A percentile compares a stretch with the other conserved stretches of the same genome.
phyloP scores from a whole-genome alignment of 1,284 basidiomycete species.

The Flammula alnicola region DNA sequence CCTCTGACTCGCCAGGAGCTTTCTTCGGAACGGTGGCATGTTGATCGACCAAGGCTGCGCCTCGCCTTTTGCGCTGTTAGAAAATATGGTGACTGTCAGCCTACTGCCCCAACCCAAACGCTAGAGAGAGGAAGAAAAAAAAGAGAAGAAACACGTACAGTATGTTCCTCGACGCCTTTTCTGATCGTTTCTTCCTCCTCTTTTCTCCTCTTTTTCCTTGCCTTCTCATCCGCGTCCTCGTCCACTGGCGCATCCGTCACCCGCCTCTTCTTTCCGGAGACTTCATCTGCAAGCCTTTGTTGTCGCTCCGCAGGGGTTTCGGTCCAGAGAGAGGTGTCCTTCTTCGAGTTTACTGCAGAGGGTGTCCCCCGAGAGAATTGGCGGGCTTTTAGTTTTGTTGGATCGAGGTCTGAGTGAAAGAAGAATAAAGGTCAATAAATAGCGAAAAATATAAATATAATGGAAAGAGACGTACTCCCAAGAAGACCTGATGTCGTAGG shows the following conservation, averaged over 20 bases:
- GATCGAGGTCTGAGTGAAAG: constrained; percentile 37
- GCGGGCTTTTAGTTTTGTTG: constrained; percentile 57
- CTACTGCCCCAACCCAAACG: too few species aligned
- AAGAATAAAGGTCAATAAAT: background rate
- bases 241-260: constrained; percentile 56
- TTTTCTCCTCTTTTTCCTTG: constrained; percentile 54
- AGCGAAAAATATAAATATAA: background rate
- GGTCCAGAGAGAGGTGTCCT: constrained; percentile 82
- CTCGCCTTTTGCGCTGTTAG: constrained; percentile 64
- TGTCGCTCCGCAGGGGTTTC: constrained; percentile 90
- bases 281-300: constrained; percentile 84
- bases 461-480: constrained; percentile 58
- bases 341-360: constrained; percentile 43
- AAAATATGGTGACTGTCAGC: too few species aligned
- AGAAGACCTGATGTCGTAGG: constrained; percentile 80
- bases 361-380: constrained; percentile 68
- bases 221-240: constrained; percentile 42
- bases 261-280: constrained; percentile 80
- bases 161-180: constrained; percentile 78
- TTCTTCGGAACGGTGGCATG: constrained; percentile 50
- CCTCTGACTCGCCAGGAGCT: constrained; percentile 54
- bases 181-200: constrained; percentile 68
- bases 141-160: constrained; percentile 52
- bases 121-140: constrained; percentile 1
- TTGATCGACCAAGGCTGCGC: constrained; percentile 69